Percentiles rank a stretch among this genome's conserved stretches.
These are phyloP conservation scores for Carex littledalei DNA, from an alignment of 176 grass and related monocot species.

Conservation along the genomic window DNA sequence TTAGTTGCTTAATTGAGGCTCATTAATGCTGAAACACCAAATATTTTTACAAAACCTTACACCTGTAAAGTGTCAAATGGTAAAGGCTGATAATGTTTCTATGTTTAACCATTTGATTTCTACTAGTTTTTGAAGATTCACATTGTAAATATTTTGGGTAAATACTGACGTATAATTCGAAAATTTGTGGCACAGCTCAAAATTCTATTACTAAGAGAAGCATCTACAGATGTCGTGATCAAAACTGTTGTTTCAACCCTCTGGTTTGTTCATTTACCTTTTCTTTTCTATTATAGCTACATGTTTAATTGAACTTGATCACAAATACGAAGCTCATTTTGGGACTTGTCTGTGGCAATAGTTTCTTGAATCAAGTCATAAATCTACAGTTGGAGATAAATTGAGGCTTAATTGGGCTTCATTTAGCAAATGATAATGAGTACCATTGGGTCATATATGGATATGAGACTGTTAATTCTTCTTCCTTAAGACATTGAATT, in stretches of 20 bases:
- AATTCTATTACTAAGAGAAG: constrained; percentile 21
- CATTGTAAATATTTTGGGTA: not conserved
- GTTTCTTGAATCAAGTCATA: not conserved
- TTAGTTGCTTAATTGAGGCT: not conserved
- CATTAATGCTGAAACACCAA: not conserved
- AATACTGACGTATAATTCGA: not conserved
- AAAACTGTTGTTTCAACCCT: constrained; percentile 1
- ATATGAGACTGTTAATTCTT: not conserved
- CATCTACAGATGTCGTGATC: constrained; percentile 17
- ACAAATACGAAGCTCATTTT: not conserved
- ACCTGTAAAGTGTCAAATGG: not conserved
- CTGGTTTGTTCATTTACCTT: constrained; percentile 31
- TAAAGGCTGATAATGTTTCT: not conserved
- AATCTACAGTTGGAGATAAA: not conserved
- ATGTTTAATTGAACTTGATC: not conserved
- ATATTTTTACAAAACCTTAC: not conserved
- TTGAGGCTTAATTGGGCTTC: not conserved
- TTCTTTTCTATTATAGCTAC: not conserved
- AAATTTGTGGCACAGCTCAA: constrained; percentile 30
- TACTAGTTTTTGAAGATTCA: not conserved
- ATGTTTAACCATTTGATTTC: not conserved
- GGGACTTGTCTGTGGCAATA: not conserved
- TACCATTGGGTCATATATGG: not conserved
- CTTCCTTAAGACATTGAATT: not conserved
- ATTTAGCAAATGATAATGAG: not conserved